phyloP scores from a whole-genome alignment of 441 rosid genomes.

The Gossypium davidsonii region DNA sequence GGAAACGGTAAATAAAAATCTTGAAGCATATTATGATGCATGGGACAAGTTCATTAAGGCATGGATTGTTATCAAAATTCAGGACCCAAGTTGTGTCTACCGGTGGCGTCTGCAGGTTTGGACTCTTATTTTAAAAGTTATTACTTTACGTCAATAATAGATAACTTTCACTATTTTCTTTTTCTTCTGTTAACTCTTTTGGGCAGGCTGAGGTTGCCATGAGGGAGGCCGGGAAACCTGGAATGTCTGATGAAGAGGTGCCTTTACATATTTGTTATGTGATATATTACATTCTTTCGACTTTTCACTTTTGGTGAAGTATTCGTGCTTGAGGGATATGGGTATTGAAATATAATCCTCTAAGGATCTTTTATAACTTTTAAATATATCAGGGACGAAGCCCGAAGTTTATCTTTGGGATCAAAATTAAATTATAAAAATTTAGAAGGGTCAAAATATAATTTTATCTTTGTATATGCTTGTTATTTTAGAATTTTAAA shows the following conservation, averaged over 20 bases:
- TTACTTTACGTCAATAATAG: background rate
- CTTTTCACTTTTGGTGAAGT: too few relatives aligned
- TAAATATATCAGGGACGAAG: too few relatives aligned
- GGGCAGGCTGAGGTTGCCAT: constrained; percentile 86
- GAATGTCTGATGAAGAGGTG: constrained; percentile 92
- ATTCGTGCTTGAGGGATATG: too few relatives aligned
- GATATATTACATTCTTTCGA: background rate
- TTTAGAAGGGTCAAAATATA: too few relatives aligned
- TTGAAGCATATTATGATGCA: constrained; percentile 76
- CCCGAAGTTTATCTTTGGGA: too few relatives aligned
- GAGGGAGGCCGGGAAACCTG: constrained; percentile 78
- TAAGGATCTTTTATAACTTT: too few relatives aligned
- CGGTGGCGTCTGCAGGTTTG: constrained; percentile 93
- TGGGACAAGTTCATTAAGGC: constrained; percentile 82
- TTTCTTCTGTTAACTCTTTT: background rate
- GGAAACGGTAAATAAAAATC: constrained; percentile 73
- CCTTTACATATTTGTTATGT: background rate
- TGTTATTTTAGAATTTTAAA: too few relatives aligned
- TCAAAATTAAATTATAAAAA: too few relatives aligned
- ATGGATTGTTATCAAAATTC: constrained; percentile 84
- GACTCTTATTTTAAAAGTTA: background rate
- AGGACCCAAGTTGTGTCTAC: constrained; percentile 82
- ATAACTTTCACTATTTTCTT: background rate
- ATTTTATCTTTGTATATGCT: too few relatives aligned
- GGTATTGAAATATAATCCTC: too few relatives aligned